These are phyloP conservation scores for Pythium brassicae DNA, from an alignment of 352 stramenopile species.

Conservation along the genomic window DNA sequence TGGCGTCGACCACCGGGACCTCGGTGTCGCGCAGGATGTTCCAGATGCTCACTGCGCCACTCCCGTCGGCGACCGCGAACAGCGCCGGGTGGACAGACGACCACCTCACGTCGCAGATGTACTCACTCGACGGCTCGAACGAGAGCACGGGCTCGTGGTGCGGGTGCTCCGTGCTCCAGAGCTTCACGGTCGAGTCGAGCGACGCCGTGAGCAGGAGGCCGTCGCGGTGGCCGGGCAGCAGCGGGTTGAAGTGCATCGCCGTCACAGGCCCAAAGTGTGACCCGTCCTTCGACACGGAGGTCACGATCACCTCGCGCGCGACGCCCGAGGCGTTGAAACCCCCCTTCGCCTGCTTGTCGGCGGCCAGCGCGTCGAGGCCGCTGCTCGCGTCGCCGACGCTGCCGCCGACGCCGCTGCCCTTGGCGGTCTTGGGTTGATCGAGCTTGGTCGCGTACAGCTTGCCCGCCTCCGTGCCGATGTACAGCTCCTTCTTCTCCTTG, in stretches of 20 bases:
- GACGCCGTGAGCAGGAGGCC: conserved; percentile 78
- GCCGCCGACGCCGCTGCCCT: conserved; percentile 7
- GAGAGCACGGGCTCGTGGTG: conserved; percentile 65
- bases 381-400: conserved; percentile 13
- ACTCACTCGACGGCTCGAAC: conserved; percentile 86
- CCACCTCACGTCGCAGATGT: conserved; percentile 87
- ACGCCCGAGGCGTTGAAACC: conserved; percentile 18
- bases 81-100: conserved; percentile 72
- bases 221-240: conserved; percentile 67
- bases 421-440: conserved; percentile 71
- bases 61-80: conserved; percentile 81
- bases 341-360: conserved; percentile 40
- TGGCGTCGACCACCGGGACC: conserved; percentile 55
- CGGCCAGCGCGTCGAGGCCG: conserved; percentile 4
- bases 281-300: conserved; percentile 50
- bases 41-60: conserved; percentile 71
- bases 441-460: conserved; percentile 77
- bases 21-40: conserved; percentile 86
- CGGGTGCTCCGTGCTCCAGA: conserved; percentile 82
- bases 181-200: conserved; percentile 83
- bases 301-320: conserved; percentile 66
- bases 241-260: conserved; percentile 80
- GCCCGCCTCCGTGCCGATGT: conserved; percentile 79
- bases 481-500: conserved; percentile 82
- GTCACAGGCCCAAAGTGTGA: conserved; percentile 83